Evolutionary conservation across 495 filamentous ascomycete species (phyloP).

Genomic region (Penicillium paxilli): DNA sequence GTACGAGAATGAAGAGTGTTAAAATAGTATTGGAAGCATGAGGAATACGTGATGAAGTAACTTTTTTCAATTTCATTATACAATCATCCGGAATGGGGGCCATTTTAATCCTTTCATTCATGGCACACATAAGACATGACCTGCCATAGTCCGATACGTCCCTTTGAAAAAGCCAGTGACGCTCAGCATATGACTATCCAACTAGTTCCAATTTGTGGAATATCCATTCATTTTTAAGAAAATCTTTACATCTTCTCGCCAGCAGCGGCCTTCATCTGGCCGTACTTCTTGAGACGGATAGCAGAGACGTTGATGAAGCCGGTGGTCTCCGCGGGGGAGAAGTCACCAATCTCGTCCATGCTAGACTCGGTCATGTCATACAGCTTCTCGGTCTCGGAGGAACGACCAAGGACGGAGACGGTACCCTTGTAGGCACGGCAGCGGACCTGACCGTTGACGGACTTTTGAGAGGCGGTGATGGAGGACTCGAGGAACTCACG

Average conservation of each 20-base stretch:
- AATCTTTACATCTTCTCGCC: conserved; percentile 44
- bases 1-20: no score
- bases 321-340: conserved; percentile 69
- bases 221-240: conserved; percentile 2
- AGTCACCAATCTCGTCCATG: conserved; percentile 88
- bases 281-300: conserved; percentile 91
- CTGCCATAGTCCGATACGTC: conserved; percentile 6
- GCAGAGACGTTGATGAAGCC: conserved; percentile 82
- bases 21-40: background rate
- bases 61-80: conserved; percentile 29
- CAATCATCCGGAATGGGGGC: conserved; percentile 23
- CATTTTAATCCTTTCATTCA: conserved; percentile 12
- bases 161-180: conserved; percentile 19
- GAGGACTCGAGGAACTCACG: conserved; percentile 76
- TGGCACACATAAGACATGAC: conserved; percentile 7
- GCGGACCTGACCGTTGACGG: conserved; percentile 67
- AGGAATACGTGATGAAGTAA: background rate
- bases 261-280: conserved; percentile 63
- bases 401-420: conserved; percentile 72
- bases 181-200: conserved; percentile 24
- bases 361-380: conserved; percentile 77
- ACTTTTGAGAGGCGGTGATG: conserved; percentile 72
- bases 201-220: background rate
- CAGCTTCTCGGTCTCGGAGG: conserved; percentile 76
- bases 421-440: conserved; percentile 76